phyloP scores from a whole-genome alignment of 495 filamentous ascomycete species.

The Neurospora tetrasperma region DNA sequence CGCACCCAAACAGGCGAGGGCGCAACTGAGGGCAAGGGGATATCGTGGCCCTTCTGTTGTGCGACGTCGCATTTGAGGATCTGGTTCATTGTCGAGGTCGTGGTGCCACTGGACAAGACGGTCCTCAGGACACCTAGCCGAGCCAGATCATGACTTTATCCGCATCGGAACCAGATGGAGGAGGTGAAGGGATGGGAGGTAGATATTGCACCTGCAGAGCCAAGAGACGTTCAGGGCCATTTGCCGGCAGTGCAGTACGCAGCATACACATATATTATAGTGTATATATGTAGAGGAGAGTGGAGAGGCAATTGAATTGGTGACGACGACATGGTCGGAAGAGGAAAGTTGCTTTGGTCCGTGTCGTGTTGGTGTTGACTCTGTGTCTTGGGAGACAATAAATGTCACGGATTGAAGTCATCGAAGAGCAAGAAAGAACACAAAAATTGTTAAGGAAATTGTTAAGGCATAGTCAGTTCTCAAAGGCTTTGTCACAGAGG shows the following conservation, averaged over 20 bases:
- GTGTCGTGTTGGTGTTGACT: not conserved
- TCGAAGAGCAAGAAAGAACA: not conserved
- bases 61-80: not conserved
- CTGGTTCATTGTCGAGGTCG: not conserved
- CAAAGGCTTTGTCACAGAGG: not conserved
- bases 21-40: not conserved
- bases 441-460: not conserved
- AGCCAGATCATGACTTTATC: not conserved
- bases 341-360: not conserved
- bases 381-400: not conserved
- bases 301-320: not conserved
- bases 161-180: not conserved
- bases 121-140: not conserved
- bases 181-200: not conserved
- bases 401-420: not conserved
- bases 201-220: not conserved
- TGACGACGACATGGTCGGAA: not conserved
- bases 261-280: not conserved
- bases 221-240: not conserved
- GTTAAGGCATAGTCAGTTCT: not conserved
- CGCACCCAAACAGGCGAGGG: not conserved
- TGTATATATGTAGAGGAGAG: not conserved
- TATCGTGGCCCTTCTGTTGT: not conserved
- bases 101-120: not conserved
- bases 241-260: not conserved